phyloP scores from a whole-genome alignment of 2,329 filamentous ascomycete genomes.

The Alternaria gaisen region DNA sequence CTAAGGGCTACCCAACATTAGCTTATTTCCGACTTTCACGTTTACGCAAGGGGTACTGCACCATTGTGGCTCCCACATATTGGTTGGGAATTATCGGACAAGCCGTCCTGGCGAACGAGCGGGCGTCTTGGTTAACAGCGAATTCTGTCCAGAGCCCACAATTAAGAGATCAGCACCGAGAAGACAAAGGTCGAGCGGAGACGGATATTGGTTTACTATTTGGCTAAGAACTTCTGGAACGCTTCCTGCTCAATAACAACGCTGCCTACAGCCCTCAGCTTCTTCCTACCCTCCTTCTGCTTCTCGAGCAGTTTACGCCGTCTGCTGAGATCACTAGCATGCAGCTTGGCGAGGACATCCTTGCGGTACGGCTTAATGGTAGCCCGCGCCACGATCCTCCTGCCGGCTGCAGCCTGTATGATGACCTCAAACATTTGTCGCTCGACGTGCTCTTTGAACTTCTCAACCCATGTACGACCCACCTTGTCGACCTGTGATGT shows the following conservation, averaged over 20 bases:
- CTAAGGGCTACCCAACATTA: no score
- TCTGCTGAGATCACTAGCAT: constrained; percentile 85
- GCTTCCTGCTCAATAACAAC: constrained; percentile 96
- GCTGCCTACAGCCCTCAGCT: constrained; percentile 81
- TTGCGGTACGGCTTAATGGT: constrained; percentile 97
- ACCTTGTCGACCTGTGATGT: constrained; percentile 80
- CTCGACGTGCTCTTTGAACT: constrained; percentile 97
- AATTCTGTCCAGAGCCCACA: neutral
- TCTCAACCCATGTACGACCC: constrained; percentile 87
- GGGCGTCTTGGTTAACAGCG: neutral
- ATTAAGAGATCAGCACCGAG: neutral
- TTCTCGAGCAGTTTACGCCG: constrained; percentile 90
- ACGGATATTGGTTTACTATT: constrained; percentile 51
- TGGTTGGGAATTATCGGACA: neutral
- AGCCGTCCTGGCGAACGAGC: neutral
- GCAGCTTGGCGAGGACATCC: constrained; percentile 90
- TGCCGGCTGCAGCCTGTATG: constrained; percentile 89
- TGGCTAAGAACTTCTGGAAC: constrained; percentile 92
- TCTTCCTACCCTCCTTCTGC: constrained; percentile 95
- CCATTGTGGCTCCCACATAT: neutral
- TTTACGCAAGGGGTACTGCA: neutral
- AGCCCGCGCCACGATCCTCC: constrained; percentile 85
- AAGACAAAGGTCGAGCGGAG: constrained; percentile 1
- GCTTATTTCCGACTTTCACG: no score
- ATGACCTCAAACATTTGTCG: constrained; percentile 97